Conservation (phyloP, 148 eudicot genomes). For the Rheum nobile region DNA sequence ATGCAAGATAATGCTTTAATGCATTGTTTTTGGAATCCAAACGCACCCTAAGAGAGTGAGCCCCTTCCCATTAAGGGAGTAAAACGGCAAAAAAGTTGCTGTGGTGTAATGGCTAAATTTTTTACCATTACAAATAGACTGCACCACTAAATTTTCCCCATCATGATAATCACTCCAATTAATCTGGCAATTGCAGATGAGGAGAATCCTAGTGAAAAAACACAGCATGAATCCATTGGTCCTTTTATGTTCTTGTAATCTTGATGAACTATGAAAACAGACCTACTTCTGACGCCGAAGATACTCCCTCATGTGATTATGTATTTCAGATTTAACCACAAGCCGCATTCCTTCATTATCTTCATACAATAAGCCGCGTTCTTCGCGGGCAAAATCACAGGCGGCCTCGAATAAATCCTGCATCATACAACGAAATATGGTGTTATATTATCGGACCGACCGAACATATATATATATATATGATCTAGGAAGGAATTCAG, state of each 20-base stretch:
- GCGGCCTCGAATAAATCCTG: conserved; percentile 87
- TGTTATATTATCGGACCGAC: background rate
- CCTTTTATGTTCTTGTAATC: background rate
- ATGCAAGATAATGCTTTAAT: too few relatives aligned
- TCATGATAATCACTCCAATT: too few relatives aligned
- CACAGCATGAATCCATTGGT: background rate
- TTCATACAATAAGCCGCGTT: conserved; percentile 65
- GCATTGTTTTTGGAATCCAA: too few relatives aligned
- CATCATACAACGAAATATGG: conserved; percentile 7
- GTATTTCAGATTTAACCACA: conserved; percentile 60
- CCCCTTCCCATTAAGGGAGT: too few relatives aligned
- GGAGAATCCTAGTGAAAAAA: too few relatives aligned
- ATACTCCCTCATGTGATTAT: conserved; percentile 53
- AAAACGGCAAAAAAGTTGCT: too few relatives aligned
- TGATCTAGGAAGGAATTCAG: background rate
- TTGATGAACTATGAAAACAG: background rate
- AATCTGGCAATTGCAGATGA: too few relatives aligned
- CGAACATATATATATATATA: too few relatives aligned
- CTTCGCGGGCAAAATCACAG: conserved; percentile 75
- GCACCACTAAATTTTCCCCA: too few relatives aligned
- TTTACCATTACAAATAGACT: too few relatives aligned
- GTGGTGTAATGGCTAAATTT: too few relatives aligned
- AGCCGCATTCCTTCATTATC: conserved; percentile 62
- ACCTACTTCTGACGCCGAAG: conserved; percentile 35
- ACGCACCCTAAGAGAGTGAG: too few relatives aligned